phyloP scores from a whole-genome alignment of 305 asterid species.

The Striga hermonthica region DNA sequence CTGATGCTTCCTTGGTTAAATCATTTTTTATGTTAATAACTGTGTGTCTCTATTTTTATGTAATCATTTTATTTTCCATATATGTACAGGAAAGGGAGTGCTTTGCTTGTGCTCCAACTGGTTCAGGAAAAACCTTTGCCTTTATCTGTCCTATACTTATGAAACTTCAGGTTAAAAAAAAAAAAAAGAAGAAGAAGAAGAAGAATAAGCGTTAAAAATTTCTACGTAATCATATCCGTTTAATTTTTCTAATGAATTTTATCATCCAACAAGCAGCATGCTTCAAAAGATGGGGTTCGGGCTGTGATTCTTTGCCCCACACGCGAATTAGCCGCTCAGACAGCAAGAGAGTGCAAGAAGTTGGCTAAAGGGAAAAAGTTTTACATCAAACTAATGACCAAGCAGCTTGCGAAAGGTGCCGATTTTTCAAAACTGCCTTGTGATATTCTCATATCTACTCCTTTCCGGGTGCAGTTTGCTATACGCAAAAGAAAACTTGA shows the following conservation, averaged over 20 bases:
- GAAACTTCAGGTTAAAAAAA: conserved; percentile 59
- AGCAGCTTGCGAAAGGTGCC: conserved; percentile 73
- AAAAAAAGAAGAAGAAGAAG: too few species aligned
- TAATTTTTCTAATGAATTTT: conserved; percentile 31
- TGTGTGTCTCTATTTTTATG: neutral
- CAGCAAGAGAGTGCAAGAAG: conserved; percentile 88
- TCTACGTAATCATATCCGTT: neutral
- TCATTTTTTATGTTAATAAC: conserved; percentile 20
- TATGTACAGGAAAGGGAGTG: conserved; percentile 71
- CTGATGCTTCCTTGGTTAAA: neutral
- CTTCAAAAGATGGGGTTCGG: conserved; percentile 65
- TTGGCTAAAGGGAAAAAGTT: conserved; percentile 77
- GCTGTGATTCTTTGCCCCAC: conserved; percentile 91
- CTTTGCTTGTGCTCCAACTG: conserved; percentile 86
- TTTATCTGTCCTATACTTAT: conserved; percentile 69
- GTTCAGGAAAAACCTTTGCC: conserved; percentile 84
- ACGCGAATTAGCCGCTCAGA: conserved; percentile 96
- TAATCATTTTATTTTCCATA: conserved; percentile 13
- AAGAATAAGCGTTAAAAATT: neutral
- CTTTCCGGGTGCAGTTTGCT: conserved; percentile 61
- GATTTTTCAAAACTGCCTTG: conserved; percentile 81
- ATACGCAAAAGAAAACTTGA: conserved; percentile 68
- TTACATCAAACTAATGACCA: conserved; percentile 78
- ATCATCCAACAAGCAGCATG: conserved; percentile 39
- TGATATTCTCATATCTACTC: conserved; percentile 88